Percentiles rank a stretch among this genome's conserved stretches.
Conservation (phyloP, 805 yeast species). For the Hanseniaspora clermontiae region DNA sequence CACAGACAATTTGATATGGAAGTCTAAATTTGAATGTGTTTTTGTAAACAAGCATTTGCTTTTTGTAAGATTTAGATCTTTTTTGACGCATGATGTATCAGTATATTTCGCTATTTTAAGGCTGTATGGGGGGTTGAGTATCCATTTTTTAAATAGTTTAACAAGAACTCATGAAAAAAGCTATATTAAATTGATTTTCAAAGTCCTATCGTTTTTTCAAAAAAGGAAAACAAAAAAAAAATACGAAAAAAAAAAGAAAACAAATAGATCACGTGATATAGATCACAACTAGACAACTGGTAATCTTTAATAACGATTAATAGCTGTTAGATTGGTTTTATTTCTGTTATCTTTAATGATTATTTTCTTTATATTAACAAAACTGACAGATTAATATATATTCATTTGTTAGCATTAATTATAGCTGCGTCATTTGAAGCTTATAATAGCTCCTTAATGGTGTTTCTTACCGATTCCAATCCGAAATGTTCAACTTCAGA, state of each 20-base stretch:
- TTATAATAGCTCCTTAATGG: slow-evolving; percentile 19
- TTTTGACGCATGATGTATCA: slow-evolving; percentile 76
- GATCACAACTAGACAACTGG: too few species aligned
- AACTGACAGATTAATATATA: neutral
- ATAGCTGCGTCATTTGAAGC: neutral
- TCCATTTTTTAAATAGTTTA: too few species aligned
- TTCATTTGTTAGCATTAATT: neutral
- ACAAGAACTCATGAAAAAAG: too few species aligned
- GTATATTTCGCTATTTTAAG: neutral
- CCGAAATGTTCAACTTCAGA: slow-evolving; percentile 17
- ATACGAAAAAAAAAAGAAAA: neutral
- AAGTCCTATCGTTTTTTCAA: neutral
- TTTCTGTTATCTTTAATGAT: neutral
- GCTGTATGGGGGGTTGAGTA: too few species aligned
- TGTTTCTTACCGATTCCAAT: slow-evolving; percentile 22
- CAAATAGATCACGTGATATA: neutral
- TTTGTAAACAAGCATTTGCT: slow-evolving; percentile 75
- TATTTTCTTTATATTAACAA: neutral
- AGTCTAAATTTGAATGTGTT: slow-evolving; percentile 85
- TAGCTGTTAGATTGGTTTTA: too few species aligned
- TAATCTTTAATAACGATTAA: too few species aligned
- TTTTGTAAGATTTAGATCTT: slow-evolving; percentile 85
- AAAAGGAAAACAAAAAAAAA: neutral
- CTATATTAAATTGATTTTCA: too few species aligned
- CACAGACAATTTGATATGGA: slow-evolving; percentile 84